Evolutionary conservation across 768 basidiomycete genomes (phyloP).

Genomic region (Dendrothele bispora): DNA sequence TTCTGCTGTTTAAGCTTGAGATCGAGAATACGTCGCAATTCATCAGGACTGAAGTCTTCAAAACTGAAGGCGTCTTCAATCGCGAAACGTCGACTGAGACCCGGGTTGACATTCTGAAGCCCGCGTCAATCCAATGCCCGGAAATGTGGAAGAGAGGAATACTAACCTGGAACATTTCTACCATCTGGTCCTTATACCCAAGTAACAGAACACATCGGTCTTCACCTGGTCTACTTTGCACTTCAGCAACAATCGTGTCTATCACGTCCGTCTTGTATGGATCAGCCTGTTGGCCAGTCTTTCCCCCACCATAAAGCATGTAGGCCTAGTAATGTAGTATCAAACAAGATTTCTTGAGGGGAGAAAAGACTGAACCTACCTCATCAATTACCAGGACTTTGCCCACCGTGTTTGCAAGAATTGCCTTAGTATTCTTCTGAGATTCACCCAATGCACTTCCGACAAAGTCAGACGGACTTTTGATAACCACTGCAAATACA

Average conservation of each 20-base stretch:
- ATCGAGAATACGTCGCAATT: conserved; percentile 53
- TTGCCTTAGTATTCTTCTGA: conserved; percentile 63
- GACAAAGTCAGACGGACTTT: conserved; percentile 72
- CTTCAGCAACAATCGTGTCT: conserved; percentile 47
- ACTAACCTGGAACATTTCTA: conserved; percentile 70
- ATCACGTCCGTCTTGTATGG: conserved; percentile 43
- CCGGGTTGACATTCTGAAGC: conserved; percentile 68
- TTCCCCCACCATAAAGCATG: conserved; percentile 38
- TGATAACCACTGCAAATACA: conserved; percentile 49
- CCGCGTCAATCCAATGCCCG: background rate
- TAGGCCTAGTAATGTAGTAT: conserved; percentile 37
- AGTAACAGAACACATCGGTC: conserved; percentile 45
- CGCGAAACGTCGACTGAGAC: conserved; percentile 62
- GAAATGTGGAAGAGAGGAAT: background rate
- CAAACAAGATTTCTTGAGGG: background rate
- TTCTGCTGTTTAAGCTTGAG: conserved; percentile 59
- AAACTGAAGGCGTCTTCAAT: conserved; percentile 72
- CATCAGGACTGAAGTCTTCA: conserved; percentile 57
- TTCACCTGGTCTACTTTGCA: conserved; percentile 46
- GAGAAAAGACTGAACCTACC: conserved; percentile 14
- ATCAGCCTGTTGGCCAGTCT: conserved; percentile 24
- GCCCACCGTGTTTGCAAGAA: conserved; percentile 41
- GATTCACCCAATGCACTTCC: conserved; percentile 59
- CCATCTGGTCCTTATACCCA: conserved; percentile 44
- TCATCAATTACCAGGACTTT: conserved; percentile 50